Conservation (phyloP, 805 yeast genomes). For the Metschnikowia lochheadii region DNA sequence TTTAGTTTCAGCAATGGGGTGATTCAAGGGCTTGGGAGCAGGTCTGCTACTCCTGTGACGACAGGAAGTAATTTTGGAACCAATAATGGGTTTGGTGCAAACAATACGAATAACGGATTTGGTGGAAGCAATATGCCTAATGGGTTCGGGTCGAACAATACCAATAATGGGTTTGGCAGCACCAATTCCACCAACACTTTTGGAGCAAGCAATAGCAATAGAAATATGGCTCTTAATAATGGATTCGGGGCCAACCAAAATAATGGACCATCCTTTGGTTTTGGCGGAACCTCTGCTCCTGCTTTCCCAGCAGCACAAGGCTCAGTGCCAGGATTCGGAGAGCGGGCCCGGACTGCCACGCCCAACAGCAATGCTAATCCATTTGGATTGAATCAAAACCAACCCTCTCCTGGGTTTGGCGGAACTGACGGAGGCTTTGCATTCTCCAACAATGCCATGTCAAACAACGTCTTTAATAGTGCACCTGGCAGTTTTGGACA, state of each 20-base stretch:
- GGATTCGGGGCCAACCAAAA: neutral
- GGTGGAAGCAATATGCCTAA: neutral
- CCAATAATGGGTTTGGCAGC: too few species aligned
- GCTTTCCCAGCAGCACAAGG: neutral
- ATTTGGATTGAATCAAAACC: constrained; percentile 7
- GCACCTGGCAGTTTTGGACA: constrained; percentile 17
- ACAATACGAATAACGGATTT: neutral
- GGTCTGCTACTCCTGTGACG: constrained; percentile 11
- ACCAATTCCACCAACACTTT: neutral
- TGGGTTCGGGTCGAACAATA: too few species aligned
- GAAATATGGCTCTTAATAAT: neutral
- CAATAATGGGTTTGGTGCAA: neutral
- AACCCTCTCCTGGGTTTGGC: neutral
- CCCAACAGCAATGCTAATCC: neutral
- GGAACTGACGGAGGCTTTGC: constrained; percentile 10
- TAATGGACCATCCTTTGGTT: neutral
- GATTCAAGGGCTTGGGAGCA: constrained; percentile 6
- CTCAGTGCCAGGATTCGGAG: neutral
- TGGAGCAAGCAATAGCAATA: neutral
- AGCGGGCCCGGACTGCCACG: constrained; percentile 3
- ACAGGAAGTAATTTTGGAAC: constrained; percentile 6
- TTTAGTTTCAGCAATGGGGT: constrained; percentile 13
- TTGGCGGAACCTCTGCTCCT: constrained; percentile 7
- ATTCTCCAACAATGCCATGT: constrained; percentile 10
- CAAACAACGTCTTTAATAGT: constrained; percentile 10